Evolutionary conservation across 2,329 filamentous ascomycete genomes (phyloP), one percentile per base, ranked within the genome.

Genomic region (Venturia effusa): DNA sequence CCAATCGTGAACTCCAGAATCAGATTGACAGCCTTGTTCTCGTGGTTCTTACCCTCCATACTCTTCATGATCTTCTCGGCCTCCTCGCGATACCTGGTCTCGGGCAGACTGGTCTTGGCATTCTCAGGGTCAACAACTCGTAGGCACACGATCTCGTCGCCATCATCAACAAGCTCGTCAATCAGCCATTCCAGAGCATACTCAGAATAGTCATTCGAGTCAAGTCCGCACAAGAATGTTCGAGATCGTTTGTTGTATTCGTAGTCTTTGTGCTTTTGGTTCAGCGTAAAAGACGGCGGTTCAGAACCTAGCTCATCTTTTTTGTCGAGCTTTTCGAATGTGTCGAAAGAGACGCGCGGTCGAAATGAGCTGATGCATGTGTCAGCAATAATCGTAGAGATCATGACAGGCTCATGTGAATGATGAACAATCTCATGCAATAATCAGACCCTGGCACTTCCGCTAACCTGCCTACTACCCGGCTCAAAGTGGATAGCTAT

Each of bases 121-220:
- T 86, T 83, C 67, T 93, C 89, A 72, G 90, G 92, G 71, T 96
- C 92, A 54, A 96, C 84, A 2, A 96, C 92, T 62, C 90, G 84
- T 60, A 97, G 83, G 75, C 92, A 97, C 10, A 97, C 89, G 64
- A 97, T 88, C 75, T 96, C 91, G 72, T 97, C 92, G 22, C 92
- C 92, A 71, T 96, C 92, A 70, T 96, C 92, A 48, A 96, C 90
- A 64, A 96, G 81, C 76, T 96, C 91, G 70, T 95, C 90, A 45
- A 97, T 84, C 61, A 96, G 81, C 92, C 92, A 97, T 74, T 95
- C 90, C 22, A 97, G 80, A 19, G 92, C 92, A 75, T 93, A 94
- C 67, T 96, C 90, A 7, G 91, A 96, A 75, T 96, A 96, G 65
- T 90, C 84, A 69, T 96, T 92, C 70, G 93, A 89, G 75, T 96